Percentiles rank a stretch among this genome's conserved stretches.
phyloP scores from a whole-genome alignment of 441 rosid genomes.

The Euphorbia celastroides region DNA sequence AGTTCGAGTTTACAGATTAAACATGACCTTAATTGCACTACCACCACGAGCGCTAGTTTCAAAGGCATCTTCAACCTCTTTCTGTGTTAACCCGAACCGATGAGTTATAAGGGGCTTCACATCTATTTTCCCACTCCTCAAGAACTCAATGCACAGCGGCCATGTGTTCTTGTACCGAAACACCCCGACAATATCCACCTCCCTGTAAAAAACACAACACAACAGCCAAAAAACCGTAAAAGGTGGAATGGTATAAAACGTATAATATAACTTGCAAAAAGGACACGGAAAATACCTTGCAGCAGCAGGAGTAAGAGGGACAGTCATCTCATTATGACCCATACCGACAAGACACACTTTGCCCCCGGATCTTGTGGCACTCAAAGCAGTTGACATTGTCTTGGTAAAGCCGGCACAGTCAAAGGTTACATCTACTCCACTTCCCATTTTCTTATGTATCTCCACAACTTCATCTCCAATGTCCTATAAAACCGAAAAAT shows the following conservation, averaged over 20 bases:
- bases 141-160: conserved; percentile 26
- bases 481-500: no score
- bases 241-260: no score
- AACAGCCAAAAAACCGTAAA: neutral
- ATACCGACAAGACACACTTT: conserved; percentile 84
- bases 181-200: conserved; percentile 57
- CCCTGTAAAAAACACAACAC: conserved; percentile 1
- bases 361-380: conserved; percentile 61
- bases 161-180: conserved; percentile 29
- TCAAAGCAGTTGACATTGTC: conserved; percentile 72
- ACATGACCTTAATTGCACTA: conserved; percentile 51
- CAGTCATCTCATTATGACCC: conserved; percentile 66
- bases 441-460: conserved; percentile 47
- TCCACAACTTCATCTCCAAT: conserved; percentile 42
- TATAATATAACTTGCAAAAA: no score
- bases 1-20: conserved; percentile 38
- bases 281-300: conserved; percentile 73
- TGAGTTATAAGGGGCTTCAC: conserved; percentile 88
- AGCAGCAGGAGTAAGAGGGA: conserved; percentile 81
- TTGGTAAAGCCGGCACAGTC: conserved; percentile 77
- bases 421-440: conserved; percentile 57
- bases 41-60: conserved; percentile 83
- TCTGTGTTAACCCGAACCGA: conserved; percentile 79
- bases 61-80: conserved; percentile 71
- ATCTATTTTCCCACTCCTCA: conserved; percentile 78